Conservation (phyloP, 1,139 yeast species). For the Hyphopichia khmerensis region DNA sequence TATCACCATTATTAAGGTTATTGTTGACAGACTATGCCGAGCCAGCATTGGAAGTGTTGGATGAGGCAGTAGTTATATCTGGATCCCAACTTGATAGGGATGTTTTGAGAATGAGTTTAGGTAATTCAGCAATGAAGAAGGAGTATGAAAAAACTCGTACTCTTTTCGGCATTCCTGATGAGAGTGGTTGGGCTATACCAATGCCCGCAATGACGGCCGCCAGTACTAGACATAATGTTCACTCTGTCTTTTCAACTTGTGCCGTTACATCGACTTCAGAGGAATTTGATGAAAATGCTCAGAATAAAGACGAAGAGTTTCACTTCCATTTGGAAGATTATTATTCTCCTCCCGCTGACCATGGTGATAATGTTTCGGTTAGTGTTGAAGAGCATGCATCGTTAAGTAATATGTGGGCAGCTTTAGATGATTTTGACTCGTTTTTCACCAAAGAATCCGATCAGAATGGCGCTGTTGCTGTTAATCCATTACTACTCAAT, state of each 20-base stretch:
- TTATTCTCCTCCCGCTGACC: constrained; percentile 38
- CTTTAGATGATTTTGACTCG: constrained; percentile 89
- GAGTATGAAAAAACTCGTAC: constrained; percentile 88
- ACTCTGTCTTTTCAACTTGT: constrained; percentile 91
- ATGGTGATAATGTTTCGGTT: constrained; percentile 35
- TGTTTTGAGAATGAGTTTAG: constrained; percentile 86
- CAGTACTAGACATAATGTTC: constrained; percentile 86
- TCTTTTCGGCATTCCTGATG: constrained; percentile 92
- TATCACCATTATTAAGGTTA: constrained; percentile 82
- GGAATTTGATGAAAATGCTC: constrained; percentile 19
- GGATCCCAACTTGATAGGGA: constrained; percentile 91
- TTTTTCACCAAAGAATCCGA: constrained; percentile 76
- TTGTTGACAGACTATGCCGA: constrained; percentile 86
- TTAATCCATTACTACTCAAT: constrained; percentile 5
- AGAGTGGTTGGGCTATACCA: constrained; percentile 97
- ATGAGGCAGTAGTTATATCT: constrained; percentile 80
- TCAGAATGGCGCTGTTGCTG: constrained; percentile 14
- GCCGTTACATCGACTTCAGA: constrained; percentile 33
- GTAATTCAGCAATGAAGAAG: constrained; percentile 72
- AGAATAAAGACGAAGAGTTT: constrained; percentile 41
- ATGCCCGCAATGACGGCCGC: constrained; percentile 92
- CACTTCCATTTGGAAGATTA: constrained; percentile 71
- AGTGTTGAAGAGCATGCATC: constrained; percentile 67
- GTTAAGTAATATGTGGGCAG: constrained; percentile 92
- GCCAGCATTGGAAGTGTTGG: constrained; percentile 84